Conservation (phyloP, 352 stramenopile genomes). For the Phytopythium sindhum region DNA sequence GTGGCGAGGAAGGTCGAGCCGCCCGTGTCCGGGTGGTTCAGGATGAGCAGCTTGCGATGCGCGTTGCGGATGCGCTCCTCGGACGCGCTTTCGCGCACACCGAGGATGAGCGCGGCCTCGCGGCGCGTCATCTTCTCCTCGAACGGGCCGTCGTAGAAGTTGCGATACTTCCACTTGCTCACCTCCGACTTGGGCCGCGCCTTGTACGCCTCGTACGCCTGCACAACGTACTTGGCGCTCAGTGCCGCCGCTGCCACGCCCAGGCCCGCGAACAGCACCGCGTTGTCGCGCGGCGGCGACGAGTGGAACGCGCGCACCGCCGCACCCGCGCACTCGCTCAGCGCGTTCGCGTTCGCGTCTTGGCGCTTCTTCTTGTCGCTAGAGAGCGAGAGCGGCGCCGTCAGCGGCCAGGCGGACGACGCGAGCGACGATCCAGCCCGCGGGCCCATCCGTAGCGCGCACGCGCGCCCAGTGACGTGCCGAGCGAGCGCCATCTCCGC, state of each 20-base stretch:
- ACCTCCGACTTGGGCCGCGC: constrained; percentile 62
- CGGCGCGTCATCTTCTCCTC: constrained; percentile 98
- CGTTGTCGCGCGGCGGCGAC: constrained; percentile 59
- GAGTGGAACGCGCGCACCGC: constrained; percentile 58
- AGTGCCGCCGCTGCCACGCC: constrained; percentile 69
- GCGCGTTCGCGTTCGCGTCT: background rate
- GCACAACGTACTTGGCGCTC: constrained; percentile 73
- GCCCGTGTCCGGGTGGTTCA: constrained; percentile 99
- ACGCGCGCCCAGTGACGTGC: constrained; percentile 19
- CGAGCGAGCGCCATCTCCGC: constrained; percentile 24
- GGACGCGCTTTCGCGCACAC: constrained; percentile 94
- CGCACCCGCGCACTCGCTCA: constrained; percentile 6
- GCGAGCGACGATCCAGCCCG: background rate
- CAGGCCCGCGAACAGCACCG: constrained; percentile 57
- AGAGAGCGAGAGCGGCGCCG: background rate
- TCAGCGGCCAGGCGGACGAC: background rate
- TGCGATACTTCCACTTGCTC: constrained; percentile 76
- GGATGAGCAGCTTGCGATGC: constrained; percentile 96
- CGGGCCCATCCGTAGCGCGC: background rate
- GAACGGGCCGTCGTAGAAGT: constrained; percentile 97
- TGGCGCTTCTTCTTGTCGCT: background rate
- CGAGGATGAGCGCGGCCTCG: constrained; percentile 98
- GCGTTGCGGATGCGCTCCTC: constrained; percentile 97
- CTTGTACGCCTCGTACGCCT: constrained; percentile 79
- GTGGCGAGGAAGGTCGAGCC: constrained; percentile 97